A percentile compares a stretch with the other conserved stretches of the same genome.
Evolutionary conservation across 805 yeast genomes (phyloP).

Genomic region (Wickerhamiella azymoides): DNA sequence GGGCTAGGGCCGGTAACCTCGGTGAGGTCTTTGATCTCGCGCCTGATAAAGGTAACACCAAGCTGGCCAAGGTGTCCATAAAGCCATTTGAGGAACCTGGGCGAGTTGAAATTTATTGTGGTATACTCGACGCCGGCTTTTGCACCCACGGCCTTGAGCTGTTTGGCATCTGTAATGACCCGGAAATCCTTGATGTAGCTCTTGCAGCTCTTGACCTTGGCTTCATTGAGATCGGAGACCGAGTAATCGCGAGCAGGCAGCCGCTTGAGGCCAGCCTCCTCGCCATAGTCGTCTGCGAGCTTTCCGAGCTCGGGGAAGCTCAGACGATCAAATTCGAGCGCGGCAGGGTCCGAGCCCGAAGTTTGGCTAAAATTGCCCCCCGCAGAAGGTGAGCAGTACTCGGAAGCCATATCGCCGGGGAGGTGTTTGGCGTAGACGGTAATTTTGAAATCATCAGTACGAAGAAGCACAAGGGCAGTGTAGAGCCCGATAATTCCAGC

Average conservation of each 20-base stretch:
- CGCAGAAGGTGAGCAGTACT: constrained; percentile 75
- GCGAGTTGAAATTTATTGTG: constrained; percentile 64
- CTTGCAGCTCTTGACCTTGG: constrained; percentile 35
- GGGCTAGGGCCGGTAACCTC: constrained; percentile 36
- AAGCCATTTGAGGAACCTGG: constrained; percentile 40
- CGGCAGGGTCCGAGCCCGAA: constrained; percentile 40
- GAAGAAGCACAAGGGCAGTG: constrained; percentile 39
- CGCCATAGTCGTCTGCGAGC: constrained; percentile 39
- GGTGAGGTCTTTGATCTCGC: constrained; percentile 37
- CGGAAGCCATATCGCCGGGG: constrained; percentile 67
- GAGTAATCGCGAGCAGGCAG: constrained; percentile 46
- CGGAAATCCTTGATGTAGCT: constrained; percentile 37
- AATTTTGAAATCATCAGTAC: constrained; percentile 31
- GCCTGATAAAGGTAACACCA: constrained; percentile 41
- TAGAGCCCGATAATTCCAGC: constrained; percentile 58
- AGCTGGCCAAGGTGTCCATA: constrained; percentile 29
- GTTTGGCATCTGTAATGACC: constrained; percentile 23
- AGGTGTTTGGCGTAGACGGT: constrained; percentile 48
- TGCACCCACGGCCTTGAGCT: constrained; percentile 37
- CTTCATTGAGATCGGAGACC: constrained; percentile 35
- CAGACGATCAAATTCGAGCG: constrained; percentile 38
- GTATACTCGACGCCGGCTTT: constrained; percentile 41
- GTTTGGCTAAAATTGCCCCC: constrained; percentile 51
- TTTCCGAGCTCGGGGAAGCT: constrained; percentile 38
- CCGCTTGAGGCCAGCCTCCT: constrained; percentile 40